Base-by-base conservation (phyloP, 2,329 filamentous ascomycete species). In the Chaetomiaceae sp. region DNA sequence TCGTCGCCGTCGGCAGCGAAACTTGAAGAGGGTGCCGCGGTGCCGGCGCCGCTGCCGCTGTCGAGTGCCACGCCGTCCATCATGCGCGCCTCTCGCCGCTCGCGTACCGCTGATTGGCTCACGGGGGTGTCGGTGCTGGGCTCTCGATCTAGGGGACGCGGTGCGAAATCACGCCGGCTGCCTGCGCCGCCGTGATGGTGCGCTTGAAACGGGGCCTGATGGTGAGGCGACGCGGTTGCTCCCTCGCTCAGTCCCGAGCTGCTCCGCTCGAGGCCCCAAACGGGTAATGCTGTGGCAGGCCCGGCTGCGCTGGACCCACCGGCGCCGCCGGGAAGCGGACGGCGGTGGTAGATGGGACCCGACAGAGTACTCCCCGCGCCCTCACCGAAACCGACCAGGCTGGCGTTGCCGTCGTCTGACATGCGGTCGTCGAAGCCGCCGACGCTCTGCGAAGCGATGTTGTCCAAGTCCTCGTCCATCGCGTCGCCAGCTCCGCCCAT, bases 381-480 rank as follows among this genome's bases (percentile, higher is more conserved):
- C 64, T 96, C 90, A 40, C 91, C 91, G 57, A 96, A 96, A 0
- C 86, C 91, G 9, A 96, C 91, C 6, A 96, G 74, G 52, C 85
- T 91, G 2, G 84, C 87, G 42, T 82, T 83, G 7, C 83, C 85
- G 59, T 95, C 88, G 58, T 95, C 89, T 58, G 86, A 91, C 75
- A 93, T 84, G 49, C 85, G 86, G 55, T 88, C 86, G 50, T 79
- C 75, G 48, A 69, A 77, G 4, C 70, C 74, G 17, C 69, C 70
- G 2, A 72, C 66, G 30, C 74, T 78, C 14, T 68, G 70, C 27
- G 62, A 68, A 3, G 68, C 64, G 45, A 72, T 52, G 51, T 78
- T 73, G 45, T 77, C 70, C 45, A 71, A 51, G 48, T 78, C 75
- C 39, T 77, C 70, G 42, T 81, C 76, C 72, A 79, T 78, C 20